Percentiles rank a stretch among this genome's conserved stretches.
phyloP scores from a whole-genome alignment of 768 basidiomycete genomes.

The Pleurotus citrinopileatus region DNA sequence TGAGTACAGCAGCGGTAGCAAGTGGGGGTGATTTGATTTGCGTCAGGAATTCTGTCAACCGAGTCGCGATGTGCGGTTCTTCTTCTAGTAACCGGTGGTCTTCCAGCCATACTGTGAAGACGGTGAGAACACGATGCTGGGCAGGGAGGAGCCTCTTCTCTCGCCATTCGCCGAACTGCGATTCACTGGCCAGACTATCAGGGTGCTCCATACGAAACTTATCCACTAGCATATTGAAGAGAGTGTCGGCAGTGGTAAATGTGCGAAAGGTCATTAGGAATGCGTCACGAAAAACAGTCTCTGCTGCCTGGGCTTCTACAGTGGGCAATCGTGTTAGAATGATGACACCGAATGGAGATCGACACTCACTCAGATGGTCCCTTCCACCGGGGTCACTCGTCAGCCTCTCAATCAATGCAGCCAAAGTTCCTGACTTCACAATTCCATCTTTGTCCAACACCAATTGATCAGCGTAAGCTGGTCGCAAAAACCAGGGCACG shows the following conservation, averaged over 20 bases:
- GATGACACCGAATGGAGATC: background rate
- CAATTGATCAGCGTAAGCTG: conserved; percentile 59
- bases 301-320: conserved; percentile 24
- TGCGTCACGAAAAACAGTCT: conserved; percentile 44
- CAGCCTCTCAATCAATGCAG: conserved; percentile 70
- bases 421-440: conserved; percentile 66
- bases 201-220: conserved; percentile 57
- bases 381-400: conserved; percentile 38
- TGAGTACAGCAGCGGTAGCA: conserved; percentile 41
- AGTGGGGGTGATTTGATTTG: conserved; percentile 37
- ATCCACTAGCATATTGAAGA: conserved; percentile 68
- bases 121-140: conserved; percentile 55
- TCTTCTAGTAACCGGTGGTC: conserved; percentile 60
- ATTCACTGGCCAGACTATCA: conserved; percentile 39
- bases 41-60: conserved; percentile 53
- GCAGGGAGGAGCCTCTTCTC: conserved; percentile 58
- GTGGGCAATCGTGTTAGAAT: background rate
- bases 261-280: conserved; percentile 86
- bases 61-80: conserved; percentile 57
- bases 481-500: conserved; percentile 60
- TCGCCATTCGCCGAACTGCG: conserved; percentile 65
- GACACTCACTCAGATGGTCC: conserved; percentile 57
- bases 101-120: conserved; percentile 62
- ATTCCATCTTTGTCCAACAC: conserved; percentile 61
- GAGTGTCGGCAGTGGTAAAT: conserved; percentile 63